Evolutionary conservation across 352 stramenopile species (phyloP), one percentile per base, ranked within the genome.

Genomic region (Globisporangium recalcitrans): DNA sequence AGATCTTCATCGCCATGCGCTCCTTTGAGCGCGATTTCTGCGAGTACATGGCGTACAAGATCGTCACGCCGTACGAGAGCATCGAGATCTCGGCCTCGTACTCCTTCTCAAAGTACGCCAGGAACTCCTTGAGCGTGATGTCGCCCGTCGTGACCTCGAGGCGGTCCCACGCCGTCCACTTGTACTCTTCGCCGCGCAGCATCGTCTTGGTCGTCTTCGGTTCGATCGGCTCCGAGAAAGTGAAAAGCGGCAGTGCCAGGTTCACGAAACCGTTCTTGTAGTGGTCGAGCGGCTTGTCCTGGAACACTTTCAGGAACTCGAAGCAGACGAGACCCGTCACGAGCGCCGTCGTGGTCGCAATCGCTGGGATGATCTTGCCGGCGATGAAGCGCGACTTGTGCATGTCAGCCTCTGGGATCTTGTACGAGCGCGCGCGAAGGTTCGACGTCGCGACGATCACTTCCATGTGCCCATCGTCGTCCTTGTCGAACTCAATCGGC

Each of bases 351-450:
- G 97, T 99, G 40, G 98, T 99, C 22, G 98, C 97, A 73, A 99
- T 99, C 16, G 98, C 98, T 11, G 98, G 98, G 64, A 99, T 99
- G 71, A 99, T 99, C 71, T 98, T 98, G 54, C 98, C 98, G n/a
- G 98, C 98, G 78, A 99, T 99, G 32, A 98, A 97, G 54, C 98
- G 96, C 31, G 96, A 98, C 57, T 97, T 94, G 78, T 99, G 96
- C 72, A 98, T 97, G 68, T 99, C 96, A 48, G 86, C 96, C 58
- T 98, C 97, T 16, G 89, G 91, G 60, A 99, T 99, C 48, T 90
- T 93, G 81, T 99, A 99, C 70, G 98, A 98, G 22, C 97, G 87
- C 6, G 96, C 97, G 16, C 98, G 93, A 36, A 99, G 70, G 73
- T 99, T 99, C 16, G 93, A 98, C 21, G 95, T 98, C 32, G 96